phyloP scores from a whole-genome alignment of 768 basidiomycete genomes.

The Kwoniella heveanensis region DNA sequence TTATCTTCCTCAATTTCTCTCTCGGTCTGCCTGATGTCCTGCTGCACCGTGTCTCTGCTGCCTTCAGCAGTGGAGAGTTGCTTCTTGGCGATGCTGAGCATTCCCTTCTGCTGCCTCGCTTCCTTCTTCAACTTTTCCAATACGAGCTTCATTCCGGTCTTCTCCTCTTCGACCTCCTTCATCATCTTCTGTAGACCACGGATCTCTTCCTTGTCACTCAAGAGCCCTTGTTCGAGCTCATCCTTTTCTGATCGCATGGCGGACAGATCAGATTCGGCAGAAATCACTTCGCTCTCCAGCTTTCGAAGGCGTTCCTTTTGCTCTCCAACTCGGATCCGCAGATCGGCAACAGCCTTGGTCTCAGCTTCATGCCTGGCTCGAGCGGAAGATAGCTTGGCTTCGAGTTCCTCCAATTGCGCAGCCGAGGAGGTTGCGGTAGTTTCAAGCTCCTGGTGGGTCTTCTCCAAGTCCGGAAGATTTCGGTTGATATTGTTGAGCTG shows the following conservation, averaged over 20 bases:
- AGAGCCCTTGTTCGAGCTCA: slow-evolving; percentile 80
- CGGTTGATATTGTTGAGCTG: slow-evolving; percentile 78
- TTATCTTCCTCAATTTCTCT: slow-evolving; percentile 62
- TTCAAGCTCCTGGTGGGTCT: slow-evolving; percentile 70
- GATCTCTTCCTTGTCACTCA: slow-evolving; percentile 93
- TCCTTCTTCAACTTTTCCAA: slow-evolving; percentile 90
- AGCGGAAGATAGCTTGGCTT: slow-evolving; percentile 78
- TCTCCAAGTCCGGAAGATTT: slow-evolving; percentile 67
- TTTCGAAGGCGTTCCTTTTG: slow-evolving; percentile 75
- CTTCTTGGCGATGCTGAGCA: slow-evolving; percentile 91
- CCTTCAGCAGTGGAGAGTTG: slow-evolving; percentile 82
- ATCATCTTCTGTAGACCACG: slow-evolving; percentile 81
- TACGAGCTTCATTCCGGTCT: slow-evolving; percentile 68
- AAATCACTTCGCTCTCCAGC: slow-evolving; percentile 75
- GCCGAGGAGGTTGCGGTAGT: slow-evolving; percentile 68
- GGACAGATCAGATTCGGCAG: slow-evolving; percentile 87
- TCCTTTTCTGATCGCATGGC: slow-evolving; percentile 84
- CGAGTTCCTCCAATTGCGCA: slow-evolving; percentile 73
- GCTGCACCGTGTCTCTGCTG: slow-evolving; percentile 69
- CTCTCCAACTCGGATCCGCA: slow-evolving; percentile 68
- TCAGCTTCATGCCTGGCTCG: slow-evolving; percentile 86
- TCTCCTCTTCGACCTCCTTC: slow-evolving; percentile 75
- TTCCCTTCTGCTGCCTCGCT: slow-evolving; percentile 92
- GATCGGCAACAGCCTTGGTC: slow-evolving; percentile 66
- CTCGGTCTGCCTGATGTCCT: slow-evolving; percentile 69